Evolutionary conservation across 2,329 filamentous ascomycete species (phyloP), one percentile per base, ranked within the genome.

Genomic region (Sclerotinia minor): DNA sequence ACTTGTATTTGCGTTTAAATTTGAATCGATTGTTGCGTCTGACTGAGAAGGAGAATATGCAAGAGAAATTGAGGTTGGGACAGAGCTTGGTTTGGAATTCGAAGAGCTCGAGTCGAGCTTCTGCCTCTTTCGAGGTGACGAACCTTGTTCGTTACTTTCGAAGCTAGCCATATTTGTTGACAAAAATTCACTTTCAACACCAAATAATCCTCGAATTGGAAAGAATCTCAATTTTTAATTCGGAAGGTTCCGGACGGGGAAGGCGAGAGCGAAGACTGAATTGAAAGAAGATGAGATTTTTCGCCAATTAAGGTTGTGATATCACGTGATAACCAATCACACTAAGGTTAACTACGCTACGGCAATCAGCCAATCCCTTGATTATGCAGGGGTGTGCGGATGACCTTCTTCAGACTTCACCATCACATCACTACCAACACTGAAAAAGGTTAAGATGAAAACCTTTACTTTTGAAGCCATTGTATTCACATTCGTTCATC

Each of bases 111-210:
- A 35, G 32, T 65, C 70, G 21, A 70, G 68, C 63, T 67, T 73
- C 66, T 70, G 70, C 26, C 68, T 67, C 65, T 75, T 75, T 21
- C 65, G 54, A 19, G 71, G 72, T 65, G 69, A 72, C 55, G 47
- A 53, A 54, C 26, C 38, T 63, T 44, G 54, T 41, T 65, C 59
- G 17, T 45, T 44, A 24, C 41, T 57, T 64, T 64, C 65, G 57
- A 65, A 45, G 64, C 70, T 72, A 71, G 70, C 61, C 72, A 73
- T 73, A 19, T 61, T 73, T 52, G 70, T 57, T 29, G 53, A 67
- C 26, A 19, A 53, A 59, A 59, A 35, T 24, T 65, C 35, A 65
- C 44, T 41, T n/a, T 26, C 45, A 26, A 50, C 15, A 3, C 19
- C 8, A 3, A 24, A n/a, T 29, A 32, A 32, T 2, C 38, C 49